Evolutionary conservation across 306 rosid species (phyloP), one percentile per base, ranked within the genome.

Genomic region (Castanea sativa): DNA sequence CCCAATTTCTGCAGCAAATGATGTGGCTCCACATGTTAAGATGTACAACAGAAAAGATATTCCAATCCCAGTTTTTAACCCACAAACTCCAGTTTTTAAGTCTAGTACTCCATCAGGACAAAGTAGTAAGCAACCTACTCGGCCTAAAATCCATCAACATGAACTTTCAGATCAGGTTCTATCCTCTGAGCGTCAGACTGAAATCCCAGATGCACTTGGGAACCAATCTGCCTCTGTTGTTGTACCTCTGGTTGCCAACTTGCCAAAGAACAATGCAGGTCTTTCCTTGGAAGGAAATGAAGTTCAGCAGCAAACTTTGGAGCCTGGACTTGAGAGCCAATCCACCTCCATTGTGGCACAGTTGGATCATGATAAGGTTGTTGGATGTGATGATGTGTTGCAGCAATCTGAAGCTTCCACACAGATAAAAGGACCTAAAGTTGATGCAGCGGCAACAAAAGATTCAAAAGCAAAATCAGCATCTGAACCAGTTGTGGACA

Each of bases 1-100:
- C 69, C 96, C 90, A 52, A 38, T 89, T 59, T 86, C 90, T 13
- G 45, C 81, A 19, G 89, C 71, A 82, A 91, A 87, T 81, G 92
- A 91, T 30, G 82, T 84, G 67, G 91, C 90, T 85, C 95, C 92
- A 7, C 77, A 80, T 76, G 58, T 77, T 60, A 75, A 49, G 79
- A 85, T 89, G 92, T 79, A 80, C 83, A 33, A 74, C 25, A 85
- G 92, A 82, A 91, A 78, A 61, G 87, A 84, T 58, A 19, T 84
- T 67, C 84, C 85, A 5, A 53, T 87, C 49, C 90, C 91, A 49
- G 80, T 29, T 67, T 49, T 70, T 68, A 82, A 78, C 61, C 56
- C 69, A 45, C 84, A 77, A 19, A 55, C 86, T 49, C 86, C 74
- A 71, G 38, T 71, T 29, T 69, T 71, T 33, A 56, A 68, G 76